Base-by-base conservation (phyloP, 2,329 filamentous ascomycete genomes). In the Endothia cerciana region DNA sequence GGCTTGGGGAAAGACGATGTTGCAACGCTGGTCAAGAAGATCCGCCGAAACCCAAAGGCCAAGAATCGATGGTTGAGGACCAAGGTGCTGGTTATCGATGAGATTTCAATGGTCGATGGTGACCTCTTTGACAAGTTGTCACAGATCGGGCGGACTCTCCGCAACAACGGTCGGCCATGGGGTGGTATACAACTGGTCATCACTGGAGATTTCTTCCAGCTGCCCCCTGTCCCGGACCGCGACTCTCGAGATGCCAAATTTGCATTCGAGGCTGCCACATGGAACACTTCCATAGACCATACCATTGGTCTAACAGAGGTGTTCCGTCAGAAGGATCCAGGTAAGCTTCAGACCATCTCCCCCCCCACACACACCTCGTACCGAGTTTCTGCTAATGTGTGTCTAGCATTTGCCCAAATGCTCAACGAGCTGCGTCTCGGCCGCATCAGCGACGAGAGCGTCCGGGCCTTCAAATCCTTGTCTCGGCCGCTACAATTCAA, bases 91-190 rank as follows among this genome's bases (percentile, higher is more conserved):
- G 85, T 99, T 71, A 87, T 99, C 72, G 95, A 99, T 77, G 95
- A 99, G 76, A 89, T 99, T 3, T 98, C 95, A 15, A 99, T 99
- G 96, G 94, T 99, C 4, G 95, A 99, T 72, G 95, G 93, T 1
- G 94, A 97, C 41, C 83, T 99, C 0, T 99, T 98, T 71, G 95
- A 99, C 80, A 99, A 99, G 77, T 85, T 99, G 22, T 93, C 96
- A 68, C 87, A 91, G 68, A 91, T 99, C 70, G 94, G 94, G 17
- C 87, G 94, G 64, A 87, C 84, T 3, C 88, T 99, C 68, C 88
- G 94, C 63, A 97, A 96, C 74, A 97, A 97, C 72, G 94, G 92
- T 11, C 87, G 92, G 11, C 91, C 95, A 0, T 99, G 97, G 82
- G 96, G 95, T 63, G 95, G 95, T 5, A 98, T 99, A 56, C 95